Base-by-base conservation (phyloP, 208 protist genomes). In the Leishmania lainsoni region DNA sequence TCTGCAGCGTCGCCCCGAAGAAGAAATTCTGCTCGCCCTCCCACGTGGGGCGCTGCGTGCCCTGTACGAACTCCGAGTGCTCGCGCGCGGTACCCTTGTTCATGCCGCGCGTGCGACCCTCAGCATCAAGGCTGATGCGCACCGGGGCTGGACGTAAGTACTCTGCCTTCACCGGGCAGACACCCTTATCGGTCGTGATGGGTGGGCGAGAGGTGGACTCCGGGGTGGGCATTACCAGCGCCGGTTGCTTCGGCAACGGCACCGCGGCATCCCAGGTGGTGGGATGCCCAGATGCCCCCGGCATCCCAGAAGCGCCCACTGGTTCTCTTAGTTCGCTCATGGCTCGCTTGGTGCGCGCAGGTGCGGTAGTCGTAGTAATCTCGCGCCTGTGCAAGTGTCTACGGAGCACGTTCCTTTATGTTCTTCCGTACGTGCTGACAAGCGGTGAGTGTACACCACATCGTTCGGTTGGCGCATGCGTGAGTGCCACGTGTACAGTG, bases 21-120 rank as follows among this genome's bases (percentile, higher is more conserved):
- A 96, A 93, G 82, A 96, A 97, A 78, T 97, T 98, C 22, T 35
- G 56, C 76, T 94, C 92, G 4, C 92, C 92, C 17, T 94, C 91
- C 76, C 94, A 87, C 29, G 87, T 85, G 9, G 90, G 92, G 0
- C 89, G 89, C 78, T 87, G 74, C n/a, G 94, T 96, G 29, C 90
- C 90, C 49, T 81, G 76, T 48, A 91, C 90, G 48, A 76, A 63
- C 69, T 75, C 78, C 2, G 82, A 95, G 70, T 84, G 86, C 84
- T 89, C 81, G 14, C 90, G 87, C 22, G 92, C 94, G 5, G 79
- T 78, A 12, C 92, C 92, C 52, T 92, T 95, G 84, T 97, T 97
- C 94, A 95, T 95, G 58, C 94, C 94, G 17, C 91, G 86, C 49
- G 90, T 92, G 65, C 88, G 87, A 9, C 90, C 91, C 54, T 93